A percentile compares a stretch with the other conserved stretches of the same genome.
phyloP scores from a whole-genome alignment of 2,329 filamentous ascomycete species.

The Coniochaeta prunicola region DNA sequence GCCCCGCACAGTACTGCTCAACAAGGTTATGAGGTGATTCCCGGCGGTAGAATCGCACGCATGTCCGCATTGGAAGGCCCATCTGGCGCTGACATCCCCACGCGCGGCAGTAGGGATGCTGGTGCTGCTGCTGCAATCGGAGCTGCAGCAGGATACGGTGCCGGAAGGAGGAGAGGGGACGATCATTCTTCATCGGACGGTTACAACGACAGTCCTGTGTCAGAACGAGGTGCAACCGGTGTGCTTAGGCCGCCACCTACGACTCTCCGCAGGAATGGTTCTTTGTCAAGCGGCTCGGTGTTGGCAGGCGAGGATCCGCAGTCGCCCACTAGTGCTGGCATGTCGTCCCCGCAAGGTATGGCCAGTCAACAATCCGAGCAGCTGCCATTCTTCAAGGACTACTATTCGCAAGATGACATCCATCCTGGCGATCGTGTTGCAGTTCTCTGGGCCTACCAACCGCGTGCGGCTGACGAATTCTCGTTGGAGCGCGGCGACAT shows the following conservation, averaged over 20 bases:
- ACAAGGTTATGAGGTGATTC: conserved; percentile 65
- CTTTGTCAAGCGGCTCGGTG: conserved; percentile 76
- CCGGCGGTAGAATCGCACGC: conserved; percentile 82
- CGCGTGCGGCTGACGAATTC: conserved; percentile 89
- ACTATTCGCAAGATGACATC: conserved; percentile 96
- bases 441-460: conserved; percentile 94
- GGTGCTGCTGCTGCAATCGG: conserved; percentile 38
- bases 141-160: conserved; percentile 39
- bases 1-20: conserved; percentile 23
- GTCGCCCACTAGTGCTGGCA: conserved; percentile 66
- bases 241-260: conserved; percentile 51
- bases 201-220: conserved; percentile 65
- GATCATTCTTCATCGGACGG: conserved; percentile 65
- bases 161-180: conserved; percentile 36
- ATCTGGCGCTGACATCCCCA: conserved; percentile 50
- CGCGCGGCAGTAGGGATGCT: conserved; percentile 36
- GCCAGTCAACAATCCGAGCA: conserved; percentile 92
- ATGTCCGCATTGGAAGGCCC: conserved; percentile 90
- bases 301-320: conserved; percentile 63
- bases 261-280: conserved; percentile 68
- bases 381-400: conserved; percentile 94
- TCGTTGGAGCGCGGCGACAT: conserved; percentile 91
- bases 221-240: conserved; percentile 46
- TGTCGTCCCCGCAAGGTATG: conserved; percentile 78
- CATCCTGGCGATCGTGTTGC: conserved; percentile 85